phyloP scores from a whole-genome alignment of 352 stramenopile species.

The Pythium insidiosum region DNA sequence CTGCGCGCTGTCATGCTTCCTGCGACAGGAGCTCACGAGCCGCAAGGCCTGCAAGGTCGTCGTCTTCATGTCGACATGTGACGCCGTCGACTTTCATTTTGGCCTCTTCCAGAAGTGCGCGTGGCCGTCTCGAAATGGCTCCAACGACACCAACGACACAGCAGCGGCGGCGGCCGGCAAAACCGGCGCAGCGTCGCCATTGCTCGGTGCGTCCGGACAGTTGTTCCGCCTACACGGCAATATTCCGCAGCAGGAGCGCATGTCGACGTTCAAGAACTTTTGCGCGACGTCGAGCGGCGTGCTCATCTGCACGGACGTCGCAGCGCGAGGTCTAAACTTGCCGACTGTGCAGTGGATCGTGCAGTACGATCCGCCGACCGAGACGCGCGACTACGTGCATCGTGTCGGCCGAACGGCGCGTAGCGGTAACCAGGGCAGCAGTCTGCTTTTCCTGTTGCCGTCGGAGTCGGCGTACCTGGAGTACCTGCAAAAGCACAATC shows the following conservation, averaged over 20 bases:
- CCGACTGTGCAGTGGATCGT: conserved; percentile 95
- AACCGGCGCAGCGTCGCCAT: conserved; percentile 20
- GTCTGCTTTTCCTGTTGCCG: conserved; percentile 95
- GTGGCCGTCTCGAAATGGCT: conserved; percentile 27
- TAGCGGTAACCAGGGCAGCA: conserved; percentile 95
- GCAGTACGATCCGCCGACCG: conserved; percentile 98
- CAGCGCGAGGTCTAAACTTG: conserved; percentile 97
- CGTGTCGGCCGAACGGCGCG: conserved; percentile 98
- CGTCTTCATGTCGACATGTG: conserved; percentile 97
- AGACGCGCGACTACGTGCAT: conserved; percentile 99
- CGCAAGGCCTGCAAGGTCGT: conserved; percentile 78
- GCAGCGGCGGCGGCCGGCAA: conserved; percentile 46
- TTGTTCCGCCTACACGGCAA: conserved; percentile 93
- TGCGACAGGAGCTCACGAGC: conserved; percentile 67
- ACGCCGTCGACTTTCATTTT: conserved; percentile 96
- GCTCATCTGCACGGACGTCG: conserved; percentile 98
- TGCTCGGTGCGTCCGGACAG: conserved; percentile 50
- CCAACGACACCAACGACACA: conserved; percentile 11
- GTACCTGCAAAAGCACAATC: conserved; percentile 82
- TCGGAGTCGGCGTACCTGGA: conserved; percentile 94
- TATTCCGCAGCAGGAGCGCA: conserved; percentile 94
- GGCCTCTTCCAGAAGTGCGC: conserved; percentile 84
- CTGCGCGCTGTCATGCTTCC: conserved; percentile 88
- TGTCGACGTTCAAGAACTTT: conserved; percentile 94
- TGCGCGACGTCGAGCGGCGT: conserved; percentile 86